These are phyloP conservation scores for Penicillium oxalicum DNA, from an alignment of 2,329 filamentous ascomycete genomes.

Conservation along the genomic window DNA sequence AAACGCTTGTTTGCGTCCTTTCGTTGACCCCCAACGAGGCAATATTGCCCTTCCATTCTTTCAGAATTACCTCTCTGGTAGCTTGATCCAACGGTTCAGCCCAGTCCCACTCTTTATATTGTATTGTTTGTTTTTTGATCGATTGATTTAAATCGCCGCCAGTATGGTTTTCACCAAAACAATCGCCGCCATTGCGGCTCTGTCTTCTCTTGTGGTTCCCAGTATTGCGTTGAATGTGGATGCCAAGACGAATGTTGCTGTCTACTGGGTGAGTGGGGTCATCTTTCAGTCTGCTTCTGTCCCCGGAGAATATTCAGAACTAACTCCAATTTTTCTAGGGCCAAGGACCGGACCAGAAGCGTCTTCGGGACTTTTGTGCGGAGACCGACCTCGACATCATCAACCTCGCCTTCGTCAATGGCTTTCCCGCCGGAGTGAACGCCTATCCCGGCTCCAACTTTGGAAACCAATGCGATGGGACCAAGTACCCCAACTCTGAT, in stretches of 20 bases:
- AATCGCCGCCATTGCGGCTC: slow-evolving; percentile 32
- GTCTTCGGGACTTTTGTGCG: slow-evolving; percentile 47
- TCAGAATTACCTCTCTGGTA: slow-evolving; percentile 18
- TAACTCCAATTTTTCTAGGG: slow-evolving; percentile 34
- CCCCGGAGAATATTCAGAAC: neutral
- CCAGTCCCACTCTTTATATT: too few relatives aligned
- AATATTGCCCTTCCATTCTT: slow-evolving; percentile 28
- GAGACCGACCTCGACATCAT: slow-evolving; percentile 51
- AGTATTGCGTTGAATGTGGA: slow-evolving; percentile 39
- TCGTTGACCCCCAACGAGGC: slow-evolving; percentile 39
- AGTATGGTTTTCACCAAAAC: slow-evolving; percentile 35
- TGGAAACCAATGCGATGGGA: slow-evolving; percentile 48
- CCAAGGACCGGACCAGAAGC: slow-evolving; percentile 46
- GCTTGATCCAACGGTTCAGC: slow-evolving; percentile 30
- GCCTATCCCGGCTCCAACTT: slow-evolving; percentile 52
- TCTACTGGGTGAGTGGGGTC: slow-evolving; percentile 46
- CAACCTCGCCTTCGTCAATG: slow-evolving; percentile 51
- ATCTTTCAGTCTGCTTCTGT: too few relatives aligned
- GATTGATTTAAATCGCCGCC: slow-evolving; percentile 17
- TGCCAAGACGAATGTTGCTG: slow-evolving; percentile 45
- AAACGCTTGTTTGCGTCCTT: slow-evolving; percentile 50
- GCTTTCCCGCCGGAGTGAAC: slow-evolving; percentile 44
- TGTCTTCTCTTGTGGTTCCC: slow-evolving; percentile 26
- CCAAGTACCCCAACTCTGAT: slow-evolving; percentile 35
- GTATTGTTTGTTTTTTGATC: too few relatives aligned